Conservation (phyloP, 257 asterid genomes). For the Fraxinus anomala region DNA sequence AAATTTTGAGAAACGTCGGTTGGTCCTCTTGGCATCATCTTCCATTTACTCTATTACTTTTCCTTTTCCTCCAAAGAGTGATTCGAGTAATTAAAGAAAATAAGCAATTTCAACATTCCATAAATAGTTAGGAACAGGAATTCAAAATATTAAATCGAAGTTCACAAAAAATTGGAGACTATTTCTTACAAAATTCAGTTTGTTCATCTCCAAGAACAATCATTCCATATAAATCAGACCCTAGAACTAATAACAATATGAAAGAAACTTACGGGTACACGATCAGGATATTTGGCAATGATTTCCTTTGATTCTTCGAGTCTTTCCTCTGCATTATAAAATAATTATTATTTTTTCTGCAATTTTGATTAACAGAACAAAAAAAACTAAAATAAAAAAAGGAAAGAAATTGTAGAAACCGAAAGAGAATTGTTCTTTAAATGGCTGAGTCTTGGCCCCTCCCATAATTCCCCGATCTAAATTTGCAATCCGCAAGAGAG, state of each 20-base stretch:
- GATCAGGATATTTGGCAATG: slow-evolving; percentile 85
- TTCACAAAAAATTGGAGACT: not conserved
- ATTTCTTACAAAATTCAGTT: not conserved
- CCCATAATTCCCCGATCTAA: slow-evolving; percentile 45
- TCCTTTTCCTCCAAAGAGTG: not conserved
- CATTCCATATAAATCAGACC: not conserved
- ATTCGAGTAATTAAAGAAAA: not conserved
- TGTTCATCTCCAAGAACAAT: not conserved
- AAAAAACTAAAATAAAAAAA: not conserved
- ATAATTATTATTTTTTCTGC: not conserved
- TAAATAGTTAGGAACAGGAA: not conserved
- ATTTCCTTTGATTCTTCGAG: slow-evolving; percentile 72
- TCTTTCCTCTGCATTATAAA: slow-evolving; percentile 62
- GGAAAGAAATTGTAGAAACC: slow-evolving; percentile 41
- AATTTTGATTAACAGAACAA: not conserved
- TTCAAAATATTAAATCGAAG: not conserved
- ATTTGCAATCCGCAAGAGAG: not conserved
- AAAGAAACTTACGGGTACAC: slow-evolving; percentile 65
- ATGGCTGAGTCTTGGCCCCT: slow-evolving; percentile 44
- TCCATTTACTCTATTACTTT: not conserved
- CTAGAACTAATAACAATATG: not conserved
- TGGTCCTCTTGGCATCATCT: not conserved
- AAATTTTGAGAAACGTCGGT: not conserved
- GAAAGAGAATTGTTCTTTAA: slow-evolving; percentile 57
- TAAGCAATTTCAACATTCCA: not conserved